Evolutionary conservation across 805 yeast species (phyloP).

Genomic region (Candida maris): DNA sequence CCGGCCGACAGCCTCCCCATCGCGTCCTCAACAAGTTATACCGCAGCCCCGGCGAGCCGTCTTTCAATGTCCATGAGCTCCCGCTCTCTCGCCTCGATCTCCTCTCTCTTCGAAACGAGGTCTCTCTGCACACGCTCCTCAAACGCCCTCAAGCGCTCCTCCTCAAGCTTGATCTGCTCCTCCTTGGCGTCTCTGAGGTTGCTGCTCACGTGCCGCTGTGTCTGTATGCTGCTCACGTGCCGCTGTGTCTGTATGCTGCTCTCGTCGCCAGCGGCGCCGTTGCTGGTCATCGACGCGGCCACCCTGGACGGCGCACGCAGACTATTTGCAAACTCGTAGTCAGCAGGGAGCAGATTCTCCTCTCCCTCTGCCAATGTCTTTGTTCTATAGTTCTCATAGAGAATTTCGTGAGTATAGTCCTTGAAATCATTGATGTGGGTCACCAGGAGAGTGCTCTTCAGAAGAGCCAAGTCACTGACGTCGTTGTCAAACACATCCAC

Average conservation of each 20-base stretch:
- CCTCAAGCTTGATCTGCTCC: constrained; percentile 85
- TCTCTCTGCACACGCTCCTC: constrained; percentile 90
- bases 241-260: constrained; percentile 1
- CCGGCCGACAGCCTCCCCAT: too few relatives aligned
- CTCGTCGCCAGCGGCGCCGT: constrained; percentile 4
- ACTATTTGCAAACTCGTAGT: not conserved
- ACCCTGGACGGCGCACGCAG: constrained; percentile 6
- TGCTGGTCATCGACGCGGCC: constrained; percentile 12
- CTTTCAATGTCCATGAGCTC: constrained; percentile 77
- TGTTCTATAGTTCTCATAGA: constrained; percentile 88
- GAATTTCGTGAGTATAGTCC: constrained; percentile 80
- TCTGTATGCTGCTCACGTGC: constrained; percentile 2
- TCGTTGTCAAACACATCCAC: constrained; percentile 59
- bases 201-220: constrained; percentile 2
- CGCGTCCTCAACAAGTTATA: too few relatives aligned
- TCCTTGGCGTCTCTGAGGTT: constrained; percentile 47
- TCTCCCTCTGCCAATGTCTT: constrained; percentile 35
- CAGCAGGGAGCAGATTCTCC: constrained; percentile 6
- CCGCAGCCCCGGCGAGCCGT: constrained; percentile 28
- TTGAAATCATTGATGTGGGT: constrained; percentile 85
- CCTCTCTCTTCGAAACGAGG: constrained; percentile 73
- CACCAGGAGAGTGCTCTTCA: constrained; percentile 75
- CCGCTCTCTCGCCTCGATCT: constrained; percentile 77
- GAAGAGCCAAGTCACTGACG: constrained; percentile 72
- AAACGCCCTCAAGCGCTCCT: constrained; percentile 79